Conservation (phyloP, 192 early-diverging fungal species). For the Radiomyces spectabilis region DNA sequence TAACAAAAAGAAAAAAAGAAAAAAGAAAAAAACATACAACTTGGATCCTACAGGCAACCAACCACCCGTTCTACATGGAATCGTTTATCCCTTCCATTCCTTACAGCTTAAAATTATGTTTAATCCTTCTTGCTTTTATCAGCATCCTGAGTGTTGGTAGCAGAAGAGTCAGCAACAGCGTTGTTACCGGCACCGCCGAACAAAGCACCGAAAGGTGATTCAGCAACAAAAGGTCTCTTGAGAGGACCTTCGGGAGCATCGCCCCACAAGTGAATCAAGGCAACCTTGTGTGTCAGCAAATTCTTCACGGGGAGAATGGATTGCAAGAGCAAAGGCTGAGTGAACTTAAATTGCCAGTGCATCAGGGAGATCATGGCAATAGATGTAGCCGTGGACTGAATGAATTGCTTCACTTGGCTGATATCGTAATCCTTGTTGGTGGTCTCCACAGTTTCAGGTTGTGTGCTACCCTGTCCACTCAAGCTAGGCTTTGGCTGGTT, state of each 20-base stretch:
- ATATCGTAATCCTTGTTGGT: conserved; percentile 73
- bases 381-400: conserved; percentile 65
- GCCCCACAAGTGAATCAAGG: conserved; percentile 76
- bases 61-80: too few species aligned
- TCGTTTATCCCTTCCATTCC: too few species aligned
- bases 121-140: conserved; percentile 11
- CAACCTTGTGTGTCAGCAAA: conserved; percentile 60
- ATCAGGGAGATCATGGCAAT: conserved; percentile 69
- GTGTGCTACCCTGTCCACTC: conserved; percentile 13
- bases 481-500: conserved; percentile 55
- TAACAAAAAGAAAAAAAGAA: background rate
- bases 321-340: conserved; percentile 86
- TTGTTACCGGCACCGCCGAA: conserved; percentile 25
- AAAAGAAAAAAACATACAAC: background rate
- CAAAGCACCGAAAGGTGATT: conserved; percentile 61
- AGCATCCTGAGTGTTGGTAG: background rate
- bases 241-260: conserved; percentile 72
- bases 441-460: conserved; percentile 11
- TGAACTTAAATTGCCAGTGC: conserved; percentile 85
- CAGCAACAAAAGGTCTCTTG: conserved; percentile 76
- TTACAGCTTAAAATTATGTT: too few species aligned
- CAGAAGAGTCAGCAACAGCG: conserved; percentile 4
- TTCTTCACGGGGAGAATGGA: conserved; percentile 72
- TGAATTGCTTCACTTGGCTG: conserved; percentile 55
- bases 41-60: too few species aligned